A percentile compares a stretch with the other conserved stretches of the same genome.
Conservation (phyloP, 179 eudicot species). For the Actinidia chinensis region DNA sequence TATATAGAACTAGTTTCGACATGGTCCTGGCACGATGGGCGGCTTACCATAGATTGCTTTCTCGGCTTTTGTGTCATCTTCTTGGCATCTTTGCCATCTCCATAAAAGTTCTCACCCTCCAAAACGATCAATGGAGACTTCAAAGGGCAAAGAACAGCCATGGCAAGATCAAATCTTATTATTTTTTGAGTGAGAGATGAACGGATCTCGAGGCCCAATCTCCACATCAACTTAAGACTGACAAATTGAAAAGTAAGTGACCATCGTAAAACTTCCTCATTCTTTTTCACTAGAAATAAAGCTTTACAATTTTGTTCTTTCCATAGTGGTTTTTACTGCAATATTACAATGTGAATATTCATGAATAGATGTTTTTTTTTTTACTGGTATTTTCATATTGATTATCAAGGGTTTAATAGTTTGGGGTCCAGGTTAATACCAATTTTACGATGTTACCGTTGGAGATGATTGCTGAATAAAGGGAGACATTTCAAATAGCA, state of each 20-base stretch:
- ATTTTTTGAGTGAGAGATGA: too few relatives aligned
- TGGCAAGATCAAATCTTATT: too few relatives aligned
- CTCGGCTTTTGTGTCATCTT: conserved; percentile 56
- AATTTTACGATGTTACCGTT: background rate
- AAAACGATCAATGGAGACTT: conserved; percentile 46
- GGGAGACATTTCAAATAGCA: background rate
- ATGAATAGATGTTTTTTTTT: background rate
- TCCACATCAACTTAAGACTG: too few relatives aligned
- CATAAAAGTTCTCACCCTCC: conserved; percentile 70
- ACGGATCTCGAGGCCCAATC: conserved; percentile 1
- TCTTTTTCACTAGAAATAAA: too few relatives aligned
- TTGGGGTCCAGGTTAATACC: too few relatives aligned
- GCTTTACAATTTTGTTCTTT: too few relatives aligned
- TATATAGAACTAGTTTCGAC: conserved; percentile 52
- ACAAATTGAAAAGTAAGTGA: too few relatives aligned
- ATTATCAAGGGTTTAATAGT: too few relatives aligned
- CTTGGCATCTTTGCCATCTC: conserved; percentile 56
- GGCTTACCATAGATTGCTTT: conserved; percentile 42
- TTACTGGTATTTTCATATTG: background rate
- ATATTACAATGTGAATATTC: background rate
- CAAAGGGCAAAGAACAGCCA: background rate
- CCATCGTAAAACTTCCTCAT: too few relatives aligned
- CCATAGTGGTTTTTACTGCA: background rate
- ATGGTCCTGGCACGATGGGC: conserved; percentile 53
- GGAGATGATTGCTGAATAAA: background rate